Percentiles rank a stretch among this genome's conserved stretches.
Conservation (phyloP, 495 filamentous ascomycete species). For the Hypoxylon subgilvum region DNA sequence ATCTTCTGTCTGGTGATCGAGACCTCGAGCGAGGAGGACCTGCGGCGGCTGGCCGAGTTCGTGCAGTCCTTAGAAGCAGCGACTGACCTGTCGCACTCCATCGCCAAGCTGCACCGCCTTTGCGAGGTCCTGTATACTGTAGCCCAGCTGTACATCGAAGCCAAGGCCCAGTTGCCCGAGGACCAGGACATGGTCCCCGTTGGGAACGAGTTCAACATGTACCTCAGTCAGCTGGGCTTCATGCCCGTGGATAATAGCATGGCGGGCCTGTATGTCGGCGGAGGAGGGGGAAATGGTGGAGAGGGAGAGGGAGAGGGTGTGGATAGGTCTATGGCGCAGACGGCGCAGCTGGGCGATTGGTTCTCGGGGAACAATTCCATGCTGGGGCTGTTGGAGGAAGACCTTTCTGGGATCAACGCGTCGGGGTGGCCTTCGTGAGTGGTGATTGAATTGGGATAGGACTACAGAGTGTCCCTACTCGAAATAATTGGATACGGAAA, state of each 20-base stretch:
- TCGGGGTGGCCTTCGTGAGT: constrained; percentile 43
- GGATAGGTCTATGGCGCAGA: constrained; percentile 41
- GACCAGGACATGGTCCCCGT: constrained; percentile 56
- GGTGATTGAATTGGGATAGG: not conserved
- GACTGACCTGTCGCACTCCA: constrained; percentile 59
- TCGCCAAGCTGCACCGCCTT: constrained; percentile 64
- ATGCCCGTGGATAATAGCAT: constrained; percentile 51
- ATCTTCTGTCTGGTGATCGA: constrained; percentile 73
- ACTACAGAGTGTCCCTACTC: too few species aligned
- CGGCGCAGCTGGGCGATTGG: constrained; percentile 66
- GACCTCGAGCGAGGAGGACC: constrained; percentile 54
- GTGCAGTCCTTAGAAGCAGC: constrained; percentile 61
- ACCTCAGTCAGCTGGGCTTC: constrained; percentile 67
- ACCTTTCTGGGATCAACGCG: constrained; percentile 60
- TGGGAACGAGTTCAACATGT: constrained; percentile 68
- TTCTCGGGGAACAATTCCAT: constrained; percentile 71
- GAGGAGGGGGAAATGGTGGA: not conserved
- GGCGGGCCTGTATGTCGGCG: constrained; percentile 11
- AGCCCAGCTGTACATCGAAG: constrained; percentile 66
- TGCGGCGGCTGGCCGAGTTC: constrained; percentile 61
- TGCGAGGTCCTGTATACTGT: constrained; percentile 67
- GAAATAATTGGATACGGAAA: constrained; percentile 27
- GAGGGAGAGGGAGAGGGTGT: constrained; percentile 1
- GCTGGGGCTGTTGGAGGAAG: constrained; percentile 67
- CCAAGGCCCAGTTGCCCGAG: constrained; percentile 57